Evolutionary conservation across 2,329 filamentous ascomycete genomes (phyloP), one percentile per base, ranked within the genome.

Genomic region (Cryphonectria nitschkei): DNA sequence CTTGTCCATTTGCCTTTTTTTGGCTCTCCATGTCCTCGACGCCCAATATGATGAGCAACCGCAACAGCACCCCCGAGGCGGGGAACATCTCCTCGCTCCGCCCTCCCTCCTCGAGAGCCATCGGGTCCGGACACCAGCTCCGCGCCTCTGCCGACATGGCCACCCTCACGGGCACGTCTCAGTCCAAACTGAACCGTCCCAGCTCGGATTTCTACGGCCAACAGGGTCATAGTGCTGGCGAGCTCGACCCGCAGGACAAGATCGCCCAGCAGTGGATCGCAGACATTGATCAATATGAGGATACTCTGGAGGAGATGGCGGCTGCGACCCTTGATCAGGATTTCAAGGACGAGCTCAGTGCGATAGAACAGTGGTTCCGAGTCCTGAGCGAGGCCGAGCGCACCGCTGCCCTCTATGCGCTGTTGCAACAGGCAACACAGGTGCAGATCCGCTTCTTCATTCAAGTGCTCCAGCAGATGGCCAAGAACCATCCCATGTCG

Each of bases 381-480:
- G 96, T 99, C 68, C 85, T 99, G 74, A 98, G 95, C 79, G 96
- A 98, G 83, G 95, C 96, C 39, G 96, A 99, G 83, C 89, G 96
- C 74, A 99, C 96, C 29, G 96, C 96, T 73, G 96, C 96, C 65
- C 84, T 98, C 71, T 99, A 99, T 81, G 95, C 96, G 73, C 86
- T 99, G 76, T 87, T 99, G 72, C 96, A 99, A 84, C 96, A 99
- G 86, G 98, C 96, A 7, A 99, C 96, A 5, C 96, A 98, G 83
- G 95, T 99, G 73, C 96, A 99, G 84, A 97, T 98, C 79, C 91
- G 96, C 69, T 99, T 99, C 86, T 99, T 99, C 83, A 98, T 98
- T 76, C 95, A 98, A 82, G 94, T 99, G 63, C 86, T 99, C 76
- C 95, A 98, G 84, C 96, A 99, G 81, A 99, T 98, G 96, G 95